Evolutionary conservation across 2,329 filamentous ascomycete species (phyloP).

Genomic region (Apiospora pterosperma): DNA sequence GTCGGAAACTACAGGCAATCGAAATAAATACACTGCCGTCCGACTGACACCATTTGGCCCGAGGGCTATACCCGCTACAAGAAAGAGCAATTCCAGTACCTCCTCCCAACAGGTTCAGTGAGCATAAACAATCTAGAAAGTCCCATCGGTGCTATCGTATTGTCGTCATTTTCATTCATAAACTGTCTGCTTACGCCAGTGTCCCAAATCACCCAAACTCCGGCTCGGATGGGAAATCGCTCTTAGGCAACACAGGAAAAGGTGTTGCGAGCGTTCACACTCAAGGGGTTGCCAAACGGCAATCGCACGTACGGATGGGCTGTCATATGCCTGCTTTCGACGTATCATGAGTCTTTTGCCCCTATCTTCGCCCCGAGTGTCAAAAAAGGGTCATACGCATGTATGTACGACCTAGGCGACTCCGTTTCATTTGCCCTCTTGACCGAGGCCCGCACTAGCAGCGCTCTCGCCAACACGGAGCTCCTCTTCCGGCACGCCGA

Average conservation of each 20-base stretch:
- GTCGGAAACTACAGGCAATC: no score
- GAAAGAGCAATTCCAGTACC: neutral
- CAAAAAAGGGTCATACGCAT: neutral
- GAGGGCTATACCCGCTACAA: no score
- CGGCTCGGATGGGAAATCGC: neutral
- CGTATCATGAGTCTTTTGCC: neutral
- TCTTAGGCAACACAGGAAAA: neutral
- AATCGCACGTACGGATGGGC: neutral
- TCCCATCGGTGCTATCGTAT: neutral
- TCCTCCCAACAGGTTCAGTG: neutral
- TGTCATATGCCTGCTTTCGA: neutral
- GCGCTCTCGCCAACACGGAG: slow-evolving; percentile 61
- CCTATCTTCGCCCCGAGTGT: neutral
- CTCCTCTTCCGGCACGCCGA: slow-evolving; percentile 58
- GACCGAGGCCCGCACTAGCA: slow-evolving; percentile 36
- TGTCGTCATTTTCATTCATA: neutral
- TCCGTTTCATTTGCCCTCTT: neutral
- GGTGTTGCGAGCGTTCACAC: neutral
- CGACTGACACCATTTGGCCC: no score
- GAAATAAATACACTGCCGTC: no score
- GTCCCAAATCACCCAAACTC: neutral
- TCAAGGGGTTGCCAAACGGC: neutral
- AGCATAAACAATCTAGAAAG: neutral
- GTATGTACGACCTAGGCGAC: neutral
- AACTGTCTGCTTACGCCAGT: neutral